Evolutionary conservation across 2,329 filamentous ascomycete genomes (phyloP).

Genomic region (Sporothrix mexicana): DNA sequence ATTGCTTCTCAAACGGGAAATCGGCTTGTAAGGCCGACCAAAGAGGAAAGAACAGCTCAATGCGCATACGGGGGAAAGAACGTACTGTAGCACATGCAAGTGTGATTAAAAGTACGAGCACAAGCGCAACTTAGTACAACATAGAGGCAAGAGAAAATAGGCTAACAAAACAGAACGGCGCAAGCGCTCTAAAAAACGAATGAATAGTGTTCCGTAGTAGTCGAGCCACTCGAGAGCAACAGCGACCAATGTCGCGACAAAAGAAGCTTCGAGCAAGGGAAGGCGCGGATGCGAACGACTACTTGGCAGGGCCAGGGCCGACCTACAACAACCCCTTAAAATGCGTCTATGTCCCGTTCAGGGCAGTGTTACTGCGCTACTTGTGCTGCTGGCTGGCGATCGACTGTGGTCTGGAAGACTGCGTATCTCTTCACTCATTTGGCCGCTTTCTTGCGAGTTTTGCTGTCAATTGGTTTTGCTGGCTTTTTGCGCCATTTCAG

Average conservation of each 20-base stretch:
- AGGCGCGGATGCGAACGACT: constrained; percentile 8
- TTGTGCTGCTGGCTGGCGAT: background rate
- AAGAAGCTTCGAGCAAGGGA: background rate
- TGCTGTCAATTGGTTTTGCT: background rate
- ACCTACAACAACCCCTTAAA: constrained; percentile 19
- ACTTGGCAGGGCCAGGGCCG: constrained; percentile 6
- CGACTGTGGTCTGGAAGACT: background rate
- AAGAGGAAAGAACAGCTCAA: background rate
- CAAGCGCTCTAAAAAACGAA: too few species aligned
- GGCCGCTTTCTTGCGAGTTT: background rate
- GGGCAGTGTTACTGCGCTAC: constrained; percentile 4
- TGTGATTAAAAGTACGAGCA: background rate
- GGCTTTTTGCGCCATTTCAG: background rate
- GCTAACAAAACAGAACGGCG: too few species aligned
- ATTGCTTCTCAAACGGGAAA: constrained; percentile 8
- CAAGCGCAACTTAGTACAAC: background rate
- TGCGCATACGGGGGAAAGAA: background rate
- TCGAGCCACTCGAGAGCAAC: background rate
- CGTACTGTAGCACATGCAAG: background rate
- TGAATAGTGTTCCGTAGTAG: too few species aligned
- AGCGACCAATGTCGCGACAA: background rate
- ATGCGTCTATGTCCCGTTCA: constrained; percentile 1
- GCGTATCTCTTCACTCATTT: background rate
- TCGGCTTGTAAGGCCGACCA: background rate
- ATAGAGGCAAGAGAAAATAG: too few species aligned